A percentile compares a stretch with the other conserved stretches of the same genome.
Evolutionary conservation across 106 monocot genomes (phyloP).

Genomic region (Acanthochlamys bracteata): DNA sequence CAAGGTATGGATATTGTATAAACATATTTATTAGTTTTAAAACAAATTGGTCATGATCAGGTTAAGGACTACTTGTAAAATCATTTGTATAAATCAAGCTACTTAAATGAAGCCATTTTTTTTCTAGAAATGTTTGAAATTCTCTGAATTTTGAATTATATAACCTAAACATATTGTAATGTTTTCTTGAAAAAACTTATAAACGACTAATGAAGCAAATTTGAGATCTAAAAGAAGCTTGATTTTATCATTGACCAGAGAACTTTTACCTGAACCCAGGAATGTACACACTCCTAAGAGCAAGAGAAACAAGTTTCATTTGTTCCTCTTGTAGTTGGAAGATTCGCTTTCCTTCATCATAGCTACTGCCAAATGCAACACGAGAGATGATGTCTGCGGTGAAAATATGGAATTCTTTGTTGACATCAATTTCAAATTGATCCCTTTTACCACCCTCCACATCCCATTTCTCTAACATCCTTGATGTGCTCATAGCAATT

Average conservation of each 20-base stretch:
- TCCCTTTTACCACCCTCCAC: background rate
- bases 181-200: no score
- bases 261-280: slow-evolving; percentile 61
- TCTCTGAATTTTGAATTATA: no score
- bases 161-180: no score
- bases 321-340: slow-evolving; percentile 76
- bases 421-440: slow-evolving; percentile 69
- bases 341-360: slow-evolving; percentile 53
- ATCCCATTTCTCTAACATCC: slow-evolving; percentile 59
- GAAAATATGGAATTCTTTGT: slow-evolving; percentile 52
- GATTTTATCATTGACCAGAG: background rate
- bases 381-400: slow-evolving; percentile 60
- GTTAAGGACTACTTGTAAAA: no score
- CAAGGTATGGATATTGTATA: no score
- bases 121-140: no score
- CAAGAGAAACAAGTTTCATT: slow-evolving; percentile 48
- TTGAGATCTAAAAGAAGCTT: no score
- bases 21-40: no score
- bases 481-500: slow-evolving; percentile 34
- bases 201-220: no score
- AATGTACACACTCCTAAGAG: slow-evolving; percentile 55
- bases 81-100: no score
- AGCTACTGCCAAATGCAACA: slow-evolving; percentile 80
- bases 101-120: no score
- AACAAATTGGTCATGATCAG: no score